Base-by-base conservation (phyloP, 306 rosid species). In the Vigna unguiculata region DNA sequence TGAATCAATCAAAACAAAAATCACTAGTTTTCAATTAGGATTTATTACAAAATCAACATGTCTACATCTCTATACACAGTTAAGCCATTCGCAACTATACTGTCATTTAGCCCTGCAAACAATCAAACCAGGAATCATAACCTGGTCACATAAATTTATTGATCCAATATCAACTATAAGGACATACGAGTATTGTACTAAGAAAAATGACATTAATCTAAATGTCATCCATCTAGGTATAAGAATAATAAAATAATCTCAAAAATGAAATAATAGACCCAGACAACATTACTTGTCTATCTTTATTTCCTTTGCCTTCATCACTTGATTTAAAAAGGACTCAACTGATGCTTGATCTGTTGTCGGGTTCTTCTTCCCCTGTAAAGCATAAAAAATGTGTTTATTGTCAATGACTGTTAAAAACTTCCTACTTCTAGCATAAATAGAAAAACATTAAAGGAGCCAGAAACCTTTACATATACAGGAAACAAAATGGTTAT, bases 341-440 rank as follows among this genome's bases (percentile, higher is more conserved):
- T 76, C 82, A 79, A 89, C 99, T 17, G 99, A 69, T 22, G 30
- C 76, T 70, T 19, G 30, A 77, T 92, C 92, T 46, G 97, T 92
- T 28, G 92, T 88, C 0, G 96, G 97, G 78, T 95, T 95, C 88
- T 66, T 92, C 93, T 92, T 95, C 71, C 99, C 97, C 97, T 92
- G 90, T 7, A 76, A 82, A 81, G 79, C 68, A 82, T 40, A 78
- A 82, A 69, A 69, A 59, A 10, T 30, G 25, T 41, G 47, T 49
- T 43, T 79, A 71, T 6, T 24, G 30, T 57, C 73, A 66, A 52
- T 59, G 15, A 75, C 47, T 0, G 1, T 72, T 45, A 17, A 69
- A 71, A 60, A 48, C 51, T 47, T 61, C 19, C 43, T 17, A 28
- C 24, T 61, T 61, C 62, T 48, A 47, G 15, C 9, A 68, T 6